phyloP scores from a whole-genome alignment of 169 alveolate genomes.

The Fabrea salina region DNA sequence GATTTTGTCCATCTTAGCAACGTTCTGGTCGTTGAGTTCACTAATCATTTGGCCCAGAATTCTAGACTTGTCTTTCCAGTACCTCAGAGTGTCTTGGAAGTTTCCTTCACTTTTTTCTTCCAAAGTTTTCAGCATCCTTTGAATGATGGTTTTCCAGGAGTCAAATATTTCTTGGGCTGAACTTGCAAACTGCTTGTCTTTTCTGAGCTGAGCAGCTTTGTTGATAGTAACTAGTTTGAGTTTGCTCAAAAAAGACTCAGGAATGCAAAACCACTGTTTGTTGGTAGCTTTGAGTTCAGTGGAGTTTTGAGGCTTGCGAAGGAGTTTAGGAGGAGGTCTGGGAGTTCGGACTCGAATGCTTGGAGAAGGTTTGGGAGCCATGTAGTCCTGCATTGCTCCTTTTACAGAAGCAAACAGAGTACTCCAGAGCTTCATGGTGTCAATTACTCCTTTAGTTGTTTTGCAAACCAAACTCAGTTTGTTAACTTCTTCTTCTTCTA shows the following conservation, averaged over 20 bases:
- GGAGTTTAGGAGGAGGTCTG: neutral
- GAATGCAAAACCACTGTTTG: constrained; percentile 22
- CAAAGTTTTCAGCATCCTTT: neutral
- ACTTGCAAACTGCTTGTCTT: neutral
- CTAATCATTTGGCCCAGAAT: neutral
- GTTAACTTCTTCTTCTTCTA: no score
- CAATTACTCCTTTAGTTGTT: neutral
- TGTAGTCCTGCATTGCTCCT: neutral
- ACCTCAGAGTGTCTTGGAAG: neutral
- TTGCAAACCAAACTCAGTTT: no score
- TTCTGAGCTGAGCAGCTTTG: neutral
- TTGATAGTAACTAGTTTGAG: constrained; percentile 6
- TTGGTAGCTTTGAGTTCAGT: neutral
- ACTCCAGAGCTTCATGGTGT: neutral
- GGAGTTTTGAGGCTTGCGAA: neutral
- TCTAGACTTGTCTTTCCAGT: constrained; percentile 15
- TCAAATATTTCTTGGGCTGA: constrained; percentile 2
- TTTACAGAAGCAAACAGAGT: neutral
- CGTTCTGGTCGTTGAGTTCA: constrained; percentile 2
- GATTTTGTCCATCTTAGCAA: constrained; percentile 8
- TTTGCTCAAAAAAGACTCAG: neutral
- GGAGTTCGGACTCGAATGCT: neutral
- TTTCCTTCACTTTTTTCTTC: neutral
- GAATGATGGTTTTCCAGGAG: neutral
- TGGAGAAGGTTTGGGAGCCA: neutral